Evolutionary conservation across 371 early-diverging fungal species (phyloP).

Genomic region (Mortierella sp.): DNA sequence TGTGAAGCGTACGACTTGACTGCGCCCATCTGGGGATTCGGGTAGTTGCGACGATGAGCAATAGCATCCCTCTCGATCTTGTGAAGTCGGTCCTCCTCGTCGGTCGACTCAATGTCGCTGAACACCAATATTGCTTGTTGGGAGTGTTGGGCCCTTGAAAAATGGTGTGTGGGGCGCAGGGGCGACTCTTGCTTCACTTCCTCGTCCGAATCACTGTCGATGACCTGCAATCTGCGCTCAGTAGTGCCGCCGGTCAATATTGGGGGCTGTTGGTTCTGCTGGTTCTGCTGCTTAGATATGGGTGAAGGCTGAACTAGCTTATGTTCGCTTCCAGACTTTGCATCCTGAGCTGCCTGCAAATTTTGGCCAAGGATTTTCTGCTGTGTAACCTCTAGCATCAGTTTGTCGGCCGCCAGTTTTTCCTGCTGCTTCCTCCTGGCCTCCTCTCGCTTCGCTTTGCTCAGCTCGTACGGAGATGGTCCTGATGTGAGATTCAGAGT

Average conservation of each 20-base stretch:
- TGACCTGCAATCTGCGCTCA: conserved; percentile 1
- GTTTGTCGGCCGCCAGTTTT: not conserved
- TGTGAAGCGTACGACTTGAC: not conserved
- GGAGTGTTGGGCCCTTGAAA: not conserved
- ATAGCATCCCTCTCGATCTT: not conserved
- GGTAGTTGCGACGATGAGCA: not conserved
- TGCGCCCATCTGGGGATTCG: not conserved
- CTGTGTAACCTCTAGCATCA: not conserved
- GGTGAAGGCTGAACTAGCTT: not conserved
- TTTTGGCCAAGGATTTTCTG: not conserved
- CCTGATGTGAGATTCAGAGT: conserved; percentile 23
- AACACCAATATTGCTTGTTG: not conserved
- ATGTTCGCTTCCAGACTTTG: not conserved
- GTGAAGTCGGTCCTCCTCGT: not conserved
- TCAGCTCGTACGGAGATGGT: conserved; percentile 14
- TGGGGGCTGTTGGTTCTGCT: not conserved
- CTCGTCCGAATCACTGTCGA: conserved; percentile 7
- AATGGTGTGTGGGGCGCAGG: not conserved
- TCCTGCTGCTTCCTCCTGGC: conserved; percentile 5
- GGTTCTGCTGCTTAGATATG: not conserved
- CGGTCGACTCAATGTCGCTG: not conserved
- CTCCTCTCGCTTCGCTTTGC: conserved; percentile 28
- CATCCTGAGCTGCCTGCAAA: not conserved
- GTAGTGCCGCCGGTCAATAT: not conserved
- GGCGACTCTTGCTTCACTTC: not conserved